Evolutionary conservation across 192 early-diverging fungal genomes (phyloP), one percentile per base, ranked within the genome.

Genomic region (Backusella morwellensis): DNA sequence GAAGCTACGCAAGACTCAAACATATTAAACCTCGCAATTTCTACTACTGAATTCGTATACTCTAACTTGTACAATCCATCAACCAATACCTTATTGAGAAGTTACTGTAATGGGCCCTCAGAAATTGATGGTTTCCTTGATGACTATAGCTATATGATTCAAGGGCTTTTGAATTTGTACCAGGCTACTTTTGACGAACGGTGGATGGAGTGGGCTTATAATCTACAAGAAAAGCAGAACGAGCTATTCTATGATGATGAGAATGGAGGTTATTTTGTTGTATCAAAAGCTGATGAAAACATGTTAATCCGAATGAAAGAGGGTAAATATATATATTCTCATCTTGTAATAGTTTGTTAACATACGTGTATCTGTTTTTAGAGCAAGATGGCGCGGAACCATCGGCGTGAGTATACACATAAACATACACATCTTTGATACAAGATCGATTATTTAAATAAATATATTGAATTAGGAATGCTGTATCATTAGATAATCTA

Each of bases 381-480:
- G 91, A 91, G 54, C 87, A 89, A 73, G 91, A 92, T 84, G 89
- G 89, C 12, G 89, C 91, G 0, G 91, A 92, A 73, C 91, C 91
- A 15, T 84, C 89, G 11, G 50, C 86, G 81, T 85, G 76, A 78
- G 81, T 41, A 26, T 63, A 63, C 12, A 14, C 12, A 14, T 29
- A 21, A 56, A 56, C n/a, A 63, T 26, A 9, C 23, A 29, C 15
- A 63, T 21, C 6, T 29, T 63, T 14, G 7, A 63, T n/a, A 21
- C 15, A 12, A 59, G 23, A 29, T 14, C 56, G 14, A 29, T 1
- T 63, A 63, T 63, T 63, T 63, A 63, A 12, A 67, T 9, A 40
- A 14, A 40, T 68, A 59, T 40, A 38, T 34, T 34, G 17, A 26
- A 67, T 12, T 69, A 85, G 84, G 7, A 88, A 89, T 47, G 83